Evolutionary conservation across 106 monocot genomes (phyloP), one percentile per base, ranked within the genome.

Genomic region (Phalaenopsis equestris): DNA sequence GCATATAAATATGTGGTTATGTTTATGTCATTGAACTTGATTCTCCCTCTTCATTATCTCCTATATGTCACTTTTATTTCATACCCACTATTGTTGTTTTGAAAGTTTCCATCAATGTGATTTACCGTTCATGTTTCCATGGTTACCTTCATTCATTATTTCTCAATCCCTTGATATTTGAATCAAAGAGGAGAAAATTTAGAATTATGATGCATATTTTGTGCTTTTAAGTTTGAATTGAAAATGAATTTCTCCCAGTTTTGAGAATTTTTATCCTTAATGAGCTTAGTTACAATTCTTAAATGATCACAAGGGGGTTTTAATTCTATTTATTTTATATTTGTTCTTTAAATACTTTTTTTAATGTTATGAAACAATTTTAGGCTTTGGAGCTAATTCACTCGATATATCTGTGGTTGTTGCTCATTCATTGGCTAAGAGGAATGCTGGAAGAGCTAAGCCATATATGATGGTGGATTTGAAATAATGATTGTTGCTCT

Each of bases 341-440:
- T 17, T 42, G 1, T 74, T 74, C 0, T 1, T 43, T 12, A 43
- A 4, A 15, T 76, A 9, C 24, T 76, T 76, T 23, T 42, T 49
- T 76, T 76, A 30, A 76, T 76, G 21, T 42, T 42, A 24, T 49
- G 49, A 76, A 41, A 76, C 76, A 76, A 8, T 76, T 76, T 76
- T 76, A 24, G 76, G 76, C 24, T 76, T 76, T 30, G 76, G 76
- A 48, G 76, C 76, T 18, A 49, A 76, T 76, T 11, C 52, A 5
- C 5, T 76, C 30, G 47, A 49, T 49, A 76, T 76, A 49, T 76
- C 48, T 24, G 21, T 76, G 47, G 18, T 76, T 76, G 21, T 76
- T 52, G 76, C n/a, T 2, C 21, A 49, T 14, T 48, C 49, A 49
- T 23, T 76, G 49, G 21, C 76, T 76, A 76, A 24, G 49, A 48